Evolutionary conservation across 495 filamentous ascomycete genomes (phyloP), one percentile per base, ranked within the genome.

Genomic region (Sordaria brevicollis): DNA sequence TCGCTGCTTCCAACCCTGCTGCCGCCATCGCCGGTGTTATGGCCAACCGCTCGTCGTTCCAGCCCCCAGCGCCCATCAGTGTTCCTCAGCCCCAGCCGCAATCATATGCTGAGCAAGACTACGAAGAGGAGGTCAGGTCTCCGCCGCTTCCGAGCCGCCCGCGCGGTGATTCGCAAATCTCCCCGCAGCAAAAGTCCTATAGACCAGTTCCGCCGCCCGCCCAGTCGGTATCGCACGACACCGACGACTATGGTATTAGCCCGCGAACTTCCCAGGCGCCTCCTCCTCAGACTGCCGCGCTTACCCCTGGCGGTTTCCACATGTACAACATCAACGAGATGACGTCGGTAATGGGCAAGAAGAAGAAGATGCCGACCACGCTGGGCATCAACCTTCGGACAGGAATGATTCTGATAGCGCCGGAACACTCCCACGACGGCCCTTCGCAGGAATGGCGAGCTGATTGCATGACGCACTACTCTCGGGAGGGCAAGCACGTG

Each of bases 321-420:
- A 85, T 97, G 75, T 97, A 97, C 80, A 96, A 94, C 75, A 92
- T 99, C 79, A 94, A 93, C 79, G 96, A 99, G 79, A 96, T 97
- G 89, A 88, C 96, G 2, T 93, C 93, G 35, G 88, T 92, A 17
- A 93, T 96, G 89, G 93, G 93, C 68, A 96, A 94, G 82, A 91
- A 91, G 76, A 97, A 97, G 84, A 99, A 99, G 82, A 93, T 97
- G 86, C 93, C 96, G 3, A 97, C 93, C 41, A 96, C 92, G 17
- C 79, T 99, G 66, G 95, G 95, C 10, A 88, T 99, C 73, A 97
- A 97, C 75, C 79, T 92, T 65, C 89, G 87, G 31, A 95, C 92
- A 0, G 93, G 93, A 41, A 87, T 90, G 11, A 94, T 99, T 69
- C 90, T 97, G 82, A 92, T 99, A 66, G 88, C 94, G 0, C 93